Base-by-base conservation (phyloP, 306 rosid genomes). In the Fagus sylvatica region DNA sequence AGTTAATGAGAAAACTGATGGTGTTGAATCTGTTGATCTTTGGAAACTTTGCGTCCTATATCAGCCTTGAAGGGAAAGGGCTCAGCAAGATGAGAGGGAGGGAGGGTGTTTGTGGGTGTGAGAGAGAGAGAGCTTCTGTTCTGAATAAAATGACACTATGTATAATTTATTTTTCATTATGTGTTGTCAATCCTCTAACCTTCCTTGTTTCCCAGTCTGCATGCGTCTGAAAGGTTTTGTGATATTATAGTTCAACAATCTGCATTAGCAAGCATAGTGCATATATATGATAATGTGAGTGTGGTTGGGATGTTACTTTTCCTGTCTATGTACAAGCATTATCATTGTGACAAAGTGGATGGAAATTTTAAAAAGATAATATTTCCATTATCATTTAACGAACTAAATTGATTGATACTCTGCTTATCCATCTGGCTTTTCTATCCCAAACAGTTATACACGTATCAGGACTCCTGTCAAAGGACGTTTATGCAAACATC, bases 391-490 rank as follows among this genome's bases (percentile, higher is more conserved):
- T 66, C 28, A 37, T 66, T 8, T 2, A n/a, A 39, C 1, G 22
- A 51, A 77, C 71, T 1, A 40, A 9, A n/a, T 41, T 36, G 11
- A 46, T 28, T 48, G 41, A 4, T 70, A 60, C n/a, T 49, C 41
- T 68, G 65, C 72, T 77, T 40, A 42, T 74, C 80, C 59, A 76
- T 81, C 70, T 64, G 71, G 32, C 32, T 51, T 68, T 82, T 82
- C 19, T 79, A 69, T 57, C 78, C 55, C 37, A 85, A 82, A 85
- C 86, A 96, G 98, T 87, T 86, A 74, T 81, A 73, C 82, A 1
- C 95, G 97, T 33, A 93, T 93, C 76, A 84, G 83, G 87, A 84
- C 85, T 84, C 99, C 98, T 79, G 97, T 93, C 86, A 96, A 96
- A 85, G 98, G 99, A 62, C 82, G 17, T 74, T 86, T 83, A 69